These are phyloP conservation scores for Fusarium chaquense DNA, from an alignment of 2,329 filamentous ascomycete genomes.

Conservation along the genomic window DNA sequence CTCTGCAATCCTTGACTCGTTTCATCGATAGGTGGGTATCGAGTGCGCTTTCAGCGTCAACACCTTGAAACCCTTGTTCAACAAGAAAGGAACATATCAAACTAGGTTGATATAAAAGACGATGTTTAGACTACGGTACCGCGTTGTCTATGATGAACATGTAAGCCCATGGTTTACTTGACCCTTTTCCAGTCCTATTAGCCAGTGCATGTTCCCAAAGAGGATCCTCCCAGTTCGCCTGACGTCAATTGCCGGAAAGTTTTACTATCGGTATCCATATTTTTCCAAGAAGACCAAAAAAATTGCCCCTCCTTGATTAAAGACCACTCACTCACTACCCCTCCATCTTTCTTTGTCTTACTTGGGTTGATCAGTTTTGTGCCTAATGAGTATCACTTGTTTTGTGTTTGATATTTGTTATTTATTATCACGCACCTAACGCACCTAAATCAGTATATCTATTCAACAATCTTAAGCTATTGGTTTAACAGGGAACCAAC, in stretches of 20 bases:
- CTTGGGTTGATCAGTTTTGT: neutral
- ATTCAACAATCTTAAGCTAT: neutral
- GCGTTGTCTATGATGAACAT: neutral
- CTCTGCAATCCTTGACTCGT: neutral
- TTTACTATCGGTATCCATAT: neutral
- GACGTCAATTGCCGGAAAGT: neutral
- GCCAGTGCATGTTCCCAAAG: too few species aligned
- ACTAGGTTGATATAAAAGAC: neutral
- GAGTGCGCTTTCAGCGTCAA: neutral
- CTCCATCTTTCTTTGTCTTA: neutral
- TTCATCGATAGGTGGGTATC: neutral
- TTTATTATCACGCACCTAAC: neutral
- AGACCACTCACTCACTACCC: neutral
- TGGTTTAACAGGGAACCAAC: neutral
- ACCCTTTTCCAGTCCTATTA: neutral
- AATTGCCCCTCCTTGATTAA: conserved; percentile 4
- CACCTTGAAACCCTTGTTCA: neutral
- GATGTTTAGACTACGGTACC: neutral
- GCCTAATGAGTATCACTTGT: neutral
- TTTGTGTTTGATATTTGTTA: neutral
- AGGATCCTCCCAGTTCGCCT: neutral
- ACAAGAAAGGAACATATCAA: neutral
- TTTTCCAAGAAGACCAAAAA: neutral
- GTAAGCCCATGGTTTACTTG: neutral
- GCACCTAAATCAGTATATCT: neutral